These are phyloP conservation scores for Cercospora beticola DNA, from an alignment of 2,329 filamentous ascomycete genomes.

Conservation along the genomic window DNA sequence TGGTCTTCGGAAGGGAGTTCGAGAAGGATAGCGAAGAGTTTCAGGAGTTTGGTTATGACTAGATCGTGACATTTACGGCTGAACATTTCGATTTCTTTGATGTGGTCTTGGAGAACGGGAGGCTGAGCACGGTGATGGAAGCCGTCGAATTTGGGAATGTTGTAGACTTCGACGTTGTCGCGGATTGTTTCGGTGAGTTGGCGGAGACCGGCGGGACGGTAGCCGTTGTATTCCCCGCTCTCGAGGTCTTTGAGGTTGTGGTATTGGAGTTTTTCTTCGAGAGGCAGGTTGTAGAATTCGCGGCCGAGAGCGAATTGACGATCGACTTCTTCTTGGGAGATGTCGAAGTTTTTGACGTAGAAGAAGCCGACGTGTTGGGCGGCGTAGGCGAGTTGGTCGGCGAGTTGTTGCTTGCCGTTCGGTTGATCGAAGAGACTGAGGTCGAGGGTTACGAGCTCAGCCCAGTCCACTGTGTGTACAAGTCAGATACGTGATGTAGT, in stretches of 20 bases:
- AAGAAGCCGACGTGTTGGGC: slow-evolving; percentile 55
- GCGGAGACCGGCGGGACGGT: slow-evolving; percentile 24
- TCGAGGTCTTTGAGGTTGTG: slow-evolving; percentile 33
- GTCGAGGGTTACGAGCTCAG: slow-evolving; percentile 59
- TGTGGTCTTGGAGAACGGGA: slow-evolving; percentile 45
- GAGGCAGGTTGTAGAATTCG: slow-evolving; percentile 56
- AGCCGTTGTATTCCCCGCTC: slow-evolving; percentile 32
- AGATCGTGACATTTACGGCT: slow-evolving; percentile 52
- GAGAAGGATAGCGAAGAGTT: slow-evolving; percentile 60
- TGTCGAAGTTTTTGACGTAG: slow-evolving; percentile 63
- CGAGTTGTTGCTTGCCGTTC: slow-evolving; percentile 54
- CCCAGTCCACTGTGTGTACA: slow-evolving; percentile 43
- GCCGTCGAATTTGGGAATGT: slow-evolving; percentile 54
- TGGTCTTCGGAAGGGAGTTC: slow-evolving; percentile 60
- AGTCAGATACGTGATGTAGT: background rate
- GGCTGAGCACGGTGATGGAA: slow-evolving; percentile 27
- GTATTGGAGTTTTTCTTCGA: slow-evolving; percentile 60
- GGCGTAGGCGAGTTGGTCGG: slow-evolving; percentile 54
- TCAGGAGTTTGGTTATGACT: slow-evolving; percentile 57
- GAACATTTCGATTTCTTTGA: slow-evolving; percentile 58
- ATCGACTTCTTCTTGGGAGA: slow-evolving; percentile 59
- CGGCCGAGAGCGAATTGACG: slow-evolving; percentile 61
- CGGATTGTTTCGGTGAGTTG: slow-evolving; percentile 23
- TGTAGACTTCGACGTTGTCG: slow-evolving; percentile 61
- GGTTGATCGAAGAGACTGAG: slow-evolving; percentile 54